Evolutionary conservation across 257 asterid genomes (phyloP).

Genomic region (Parsonsia alboflavescens): DNA sequence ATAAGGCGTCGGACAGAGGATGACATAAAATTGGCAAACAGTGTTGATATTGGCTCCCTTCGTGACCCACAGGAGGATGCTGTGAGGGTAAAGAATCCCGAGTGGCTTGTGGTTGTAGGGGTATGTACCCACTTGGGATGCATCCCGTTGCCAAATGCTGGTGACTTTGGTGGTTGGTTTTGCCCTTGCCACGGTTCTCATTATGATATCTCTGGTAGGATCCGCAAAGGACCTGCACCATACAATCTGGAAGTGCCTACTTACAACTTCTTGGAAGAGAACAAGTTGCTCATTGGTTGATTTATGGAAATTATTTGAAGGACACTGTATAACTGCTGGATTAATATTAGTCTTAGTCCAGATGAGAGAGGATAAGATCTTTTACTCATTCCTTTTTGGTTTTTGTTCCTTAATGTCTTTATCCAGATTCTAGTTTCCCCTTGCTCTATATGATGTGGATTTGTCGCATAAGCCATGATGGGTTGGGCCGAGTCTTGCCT

Average conservation of each 20-base stretch:
- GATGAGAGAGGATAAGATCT: conserved; percentile 1
- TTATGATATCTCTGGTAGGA: conserved; percentile 89
- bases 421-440: neutral
- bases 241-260: conserved; percentile 90
- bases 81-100: conserved; percentile 81
- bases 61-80: conserved; percentile 95
- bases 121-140: conserved; percentile 95
- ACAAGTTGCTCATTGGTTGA: conserved; percentile 74
- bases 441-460: conserved; percentile 13
- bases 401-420: neutral
- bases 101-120: conserved; percentile 87
- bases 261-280: conserved; percentile 76
- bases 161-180: conserved; percentile 96
- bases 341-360: conserved; percentile 7
- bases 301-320: neutral
- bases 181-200: conserved; percentile 98
- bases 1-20: conserved; percentile 81
- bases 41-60: conserved; percentile 60
- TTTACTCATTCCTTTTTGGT: neutral
- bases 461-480: conserved; percentile 16
- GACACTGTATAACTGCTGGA: conserved; percentile 11
- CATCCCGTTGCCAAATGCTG: conserved; percentile 96
- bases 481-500: conserved; percentile 17
- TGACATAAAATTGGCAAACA: conserved; percentile 74
- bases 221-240: conserved; percentile 92